Evolutionary conservation across 768 basidiomycete species (phyloP).

Genomic region (Lactifluus volemus): DNA sequence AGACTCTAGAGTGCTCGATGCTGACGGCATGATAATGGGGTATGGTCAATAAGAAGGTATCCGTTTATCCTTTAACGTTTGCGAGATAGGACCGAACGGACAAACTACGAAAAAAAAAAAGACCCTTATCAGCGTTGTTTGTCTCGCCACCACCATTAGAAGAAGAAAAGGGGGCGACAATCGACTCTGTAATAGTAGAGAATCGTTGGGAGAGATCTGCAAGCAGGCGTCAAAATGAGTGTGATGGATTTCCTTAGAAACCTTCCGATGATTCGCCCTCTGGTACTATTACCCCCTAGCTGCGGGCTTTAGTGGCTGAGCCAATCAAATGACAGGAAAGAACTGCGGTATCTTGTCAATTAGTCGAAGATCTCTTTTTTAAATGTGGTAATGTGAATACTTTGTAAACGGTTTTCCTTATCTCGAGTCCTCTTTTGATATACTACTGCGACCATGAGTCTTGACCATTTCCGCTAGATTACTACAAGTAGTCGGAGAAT

Average conservation of each 20-base stretch:
- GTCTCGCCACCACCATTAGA: too few relatives aligned
- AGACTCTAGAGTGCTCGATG: too few relatives aligned
- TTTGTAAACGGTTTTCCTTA: not conserved
- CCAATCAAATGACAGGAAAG: not conserved
- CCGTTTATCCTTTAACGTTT: too few relatives aligned
- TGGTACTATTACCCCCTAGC: too few relatives aligned
- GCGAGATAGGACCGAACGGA: too few relatives aligned
- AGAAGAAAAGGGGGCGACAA: not conserved
- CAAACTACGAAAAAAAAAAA: too few relatives aligned
- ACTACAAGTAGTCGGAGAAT: not conserved
- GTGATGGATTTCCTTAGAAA: not conserved
- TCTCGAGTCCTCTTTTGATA: slow-evolving; percentile 3
- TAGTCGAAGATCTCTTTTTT: not conserved
- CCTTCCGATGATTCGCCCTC: not conserved
- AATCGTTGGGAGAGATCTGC: not conserved
- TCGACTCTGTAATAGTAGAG: not conserved
- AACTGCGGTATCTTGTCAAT: not conserved
- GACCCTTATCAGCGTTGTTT: not conserved
- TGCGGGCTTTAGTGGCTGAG: too few relatives aligned
- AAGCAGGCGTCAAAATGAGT: not conserved
- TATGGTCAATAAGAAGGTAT: too few relatives aligned
- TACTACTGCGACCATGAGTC: not conserved
- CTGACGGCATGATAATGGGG: too few relatives aligned
- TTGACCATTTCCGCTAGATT: too few relatives aligned
- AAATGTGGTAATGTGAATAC: not conserved